These are phyloP conservation scores for Talaromyces atroroseus DNA, from an alignment of 2,329 filamentous ascomycete genomes.

Conservation along the genomic window DNA sequence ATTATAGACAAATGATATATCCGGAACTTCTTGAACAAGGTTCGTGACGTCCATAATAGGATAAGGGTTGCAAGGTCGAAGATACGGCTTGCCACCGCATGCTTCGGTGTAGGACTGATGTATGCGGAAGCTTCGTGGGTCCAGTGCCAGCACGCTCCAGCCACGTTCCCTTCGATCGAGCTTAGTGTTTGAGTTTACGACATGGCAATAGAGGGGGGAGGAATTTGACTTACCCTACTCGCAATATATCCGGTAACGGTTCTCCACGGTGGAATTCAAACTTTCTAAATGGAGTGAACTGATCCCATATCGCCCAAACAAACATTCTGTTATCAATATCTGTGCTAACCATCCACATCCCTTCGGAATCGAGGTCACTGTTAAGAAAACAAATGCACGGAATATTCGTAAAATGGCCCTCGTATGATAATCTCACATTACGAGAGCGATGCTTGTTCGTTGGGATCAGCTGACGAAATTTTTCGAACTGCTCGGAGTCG, in stretches of 20 bases:
- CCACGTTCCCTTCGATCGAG: slow-evolving; percentile 27
- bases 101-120: slow-evolving; percentile 32
- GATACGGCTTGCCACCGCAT: slow-evolving; percentile 30
- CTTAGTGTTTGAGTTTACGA: slow-evolving; percentile 12
- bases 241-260: slow-evolving; percentile 23
- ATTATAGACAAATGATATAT: slow-evolving; percentile 26
- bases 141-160: slow-evolving; percentile 44
- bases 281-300: slow-evolving; percentile 22
- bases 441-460: slow-evolving; percentile 28
- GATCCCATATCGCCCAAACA: slow-evolving; percentile 47
- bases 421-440: slow-evolving; percentile 40
- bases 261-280: slow-evolving; percentile 27
- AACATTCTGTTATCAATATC: slow-evolving; percentile 49
- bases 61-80: slow-evolving; percentile 18
- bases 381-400: slow-evolving; percentile 57
- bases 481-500: slow-evolving; percentile 19
- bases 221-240: slow-evolving; percentile 18
- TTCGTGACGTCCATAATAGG: slow-evolving; percentile 28
- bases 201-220: background rate
- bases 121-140: slow-evolving; percentile 38
- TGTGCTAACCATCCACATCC: slow-evolving; percentile 53
- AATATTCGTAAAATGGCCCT: slow-evolving; percentile 48
- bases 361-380: slow-evolving; percentile 50
- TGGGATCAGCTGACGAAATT: slow-evolving; percentile 26
- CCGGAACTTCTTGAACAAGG: slow-evolving; percentile 21